These are phyloP conservation scores for Pleurotus djamor DNA, from an alignment of 768 basidiomycete species.

Conservation along the genomic window DNA sequence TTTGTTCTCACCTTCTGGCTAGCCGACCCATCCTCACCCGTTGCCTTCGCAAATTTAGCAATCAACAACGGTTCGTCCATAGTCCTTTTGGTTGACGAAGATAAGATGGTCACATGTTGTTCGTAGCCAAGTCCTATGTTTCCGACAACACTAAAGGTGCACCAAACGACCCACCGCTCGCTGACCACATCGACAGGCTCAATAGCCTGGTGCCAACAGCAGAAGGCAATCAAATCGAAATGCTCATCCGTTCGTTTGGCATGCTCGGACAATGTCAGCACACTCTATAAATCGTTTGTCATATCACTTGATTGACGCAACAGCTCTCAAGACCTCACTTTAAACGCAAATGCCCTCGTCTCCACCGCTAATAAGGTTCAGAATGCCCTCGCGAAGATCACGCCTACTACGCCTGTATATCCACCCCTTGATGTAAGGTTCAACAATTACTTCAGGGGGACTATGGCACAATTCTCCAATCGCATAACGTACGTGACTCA, in stretches of 20 bases:
- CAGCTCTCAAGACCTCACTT: not conserved
- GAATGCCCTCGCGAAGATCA: not conserved
- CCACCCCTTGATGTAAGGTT: not conserved
- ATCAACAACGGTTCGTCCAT: not conserved
- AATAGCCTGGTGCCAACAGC: not conserved
- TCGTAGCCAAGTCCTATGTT: not conserved
- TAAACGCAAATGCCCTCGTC: not conserved
- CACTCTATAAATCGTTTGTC: not conserved
- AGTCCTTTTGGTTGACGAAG: no score
- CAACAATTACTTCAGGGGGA: not conserved
- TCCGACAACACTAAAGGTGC: not conserved
- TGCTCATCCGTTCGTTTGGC: not conserved
- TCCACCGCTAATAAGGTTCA: not conserved
- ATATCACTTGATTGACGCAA: not conserved
- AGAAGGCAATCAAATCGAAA: not conserved
- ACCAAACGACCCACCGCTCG: not conserved
- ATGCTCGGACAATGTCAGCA: not conserved
- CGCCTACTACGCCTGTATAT: not conserved
- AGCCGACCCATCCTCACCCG: no score
- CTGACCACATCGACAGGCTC: not conserved
- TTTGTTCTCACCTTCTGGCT: not conserved
- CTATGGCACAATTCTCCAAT: not conserved
- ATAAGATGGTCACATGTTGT: no score
- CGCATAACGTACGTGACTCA: not conserved
- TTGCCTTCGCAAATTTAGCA: not conserved